Percentiles rank a stretch among this genome's conserved stretches.
Evolutionary conservation across 2,329 filamentous ascomycete genomes (phyloP).

Genomic region (Xylariaceae sp.): DNA sequence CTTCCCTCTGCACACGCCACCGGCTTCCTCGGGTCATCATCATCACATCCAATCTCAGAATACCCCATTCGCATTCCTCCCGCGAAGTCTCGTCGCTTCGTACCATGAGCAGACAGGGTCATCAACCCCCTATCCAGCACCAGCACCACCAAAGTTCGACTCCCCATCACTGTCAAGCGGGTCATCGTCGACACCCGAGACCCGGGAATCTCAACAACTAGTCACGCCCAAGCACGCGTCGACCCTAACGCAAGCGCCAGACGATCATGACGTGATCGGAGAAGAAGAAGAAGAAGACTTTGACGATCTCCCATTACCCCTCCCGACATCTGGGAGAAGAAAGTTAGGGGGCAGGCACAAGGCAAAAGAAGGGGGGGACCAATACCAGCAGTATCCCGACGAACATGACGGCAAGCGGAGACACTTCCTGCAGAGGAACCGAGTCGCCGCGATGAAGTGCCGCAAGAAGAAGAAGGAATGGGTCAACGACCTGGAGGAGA

Average conservation of each 20-base stretch:
- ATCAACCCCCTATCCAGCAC: slow-evolving; percentile 21
- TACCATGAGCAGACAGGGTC: slow-evolving; percentile 19
- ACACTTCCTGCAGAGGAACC: slow-evolving; percentile 72
- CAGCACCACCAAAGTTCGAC: slow-evolving; percentile 27
- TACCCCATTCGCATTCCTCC: slow-evolving; percentile 15
- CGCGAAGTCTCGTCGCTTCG: slow-evolving; percentile 18
- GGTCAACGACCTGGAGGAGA: slow-evolving; percentile 57
- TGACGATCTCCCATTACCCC: slow-evolving; percentile 10
- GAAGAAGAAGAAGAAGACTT: slow-evolving; percentile 10
- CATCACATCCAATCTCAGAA: slow-evolving; percentile 12
- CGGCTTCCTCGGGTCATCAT: slow-evolving; percentile 18
- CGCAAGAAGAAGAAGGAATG: slow-evolving; percentile 70
- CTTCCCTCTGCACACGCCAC: slow-evolving; percentile 24
- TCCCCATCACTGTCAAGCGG: slow-evolving; percentile 36
- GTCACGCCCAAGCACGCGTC: slow-evolving; percentile 33
- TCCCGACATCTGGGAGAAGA: slow-evolving; percentile 35
- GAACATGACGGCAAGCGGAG: slow-evolving; percentile 55
- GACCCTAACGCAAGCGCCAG: slow-evolving; percentile 1
- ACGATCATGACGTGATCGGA: slow-evolving; percentile 5
- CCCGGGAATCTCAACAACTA: slow-evolving; percentile 32
- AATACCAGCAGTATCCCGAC: slow-evolving; percentile 8
- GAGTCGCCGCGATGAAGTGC: slow-evolving; percentile 76
- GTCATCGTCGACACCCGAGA: slow-evolving; percentile 38
- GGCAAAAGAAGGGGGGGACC: slow-evolving; percentile 28
- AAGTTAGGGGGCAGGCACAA: slow-evolving; percentile 33